Conservation (phyloP, 2,329 filamentous ascomycete species). For the Stemphylium beticola region DNA sequence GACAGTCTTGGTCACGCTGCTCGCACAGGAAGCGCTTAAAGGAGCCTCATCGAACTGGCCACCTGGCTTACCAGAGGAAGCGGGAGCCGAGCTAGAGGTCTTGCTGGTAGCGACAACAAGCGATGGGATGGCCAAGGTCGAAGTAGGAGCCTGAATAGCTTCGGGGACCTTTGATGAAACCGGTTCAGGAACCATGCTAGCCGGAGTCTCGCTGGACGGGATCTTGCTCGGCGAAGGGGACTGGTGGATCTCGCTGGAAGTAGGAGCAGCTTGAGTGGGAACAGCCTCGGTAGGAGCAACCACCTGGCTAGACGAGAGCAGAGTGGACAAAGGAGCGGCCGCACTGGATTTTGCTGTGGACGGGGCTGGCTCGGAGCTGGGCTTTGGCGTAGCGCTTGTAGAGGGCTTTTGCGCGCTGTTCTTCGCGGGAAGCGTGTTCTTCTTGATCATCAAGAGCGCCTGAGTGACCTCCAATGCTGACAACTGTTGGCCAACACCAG, state of each 20-base stretch:
- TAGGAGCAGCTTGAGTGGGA: constrained; percentile 1
- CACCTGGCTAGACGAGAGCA: constrained; percentile 8
- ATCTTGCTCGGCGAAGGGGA: constrained; percentile 3
- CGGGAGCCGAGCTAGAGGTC: neutral
- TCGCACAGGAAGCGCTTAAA: constrained; percentile 12
- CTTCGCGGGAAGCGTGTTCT: constrained; percentile 39
- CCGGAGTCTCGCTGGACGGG: constrained; percentile 7
- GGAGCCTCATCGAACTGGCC: constrained; percentile 17
- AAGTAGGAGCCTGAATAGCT: constrained; percentile 3
- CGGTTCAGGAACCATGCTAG: neutral
- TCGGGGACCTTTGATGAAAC: constrained; percentile 14
- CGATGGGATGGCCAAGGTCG: neutral
- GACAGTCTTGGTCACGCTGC: constrained; percentile 7
- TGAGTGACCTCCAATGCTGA: constrained; percentile 55
- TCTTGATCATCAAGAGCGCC: constrained; percentile 47
- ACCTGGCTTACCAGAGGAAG: constrained; percentile 20
- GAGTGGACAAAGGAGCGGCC: neutral
- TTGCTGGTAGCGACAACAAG: constrained; percentile 7
- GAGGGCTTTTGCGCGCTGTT: constrained; percentile 28
- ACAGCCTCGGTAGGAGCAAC: constrained; percentile 2
- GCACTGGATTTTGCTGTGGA: constrained; percentile 11
- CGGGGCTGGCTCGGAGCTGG: constrained; percentile 20
- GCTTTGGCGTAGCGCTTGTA: constrained; percentile 18
- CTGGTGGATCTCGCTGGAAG: constrained; percentile 4
- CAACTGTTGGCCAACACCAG: constrained; percentile 54